These are phyloP conservation scores for Panicum miliaceum DNA, from an alignment of 176 grass and related monocot genomes.

Conservation along the genomic window DNA sequence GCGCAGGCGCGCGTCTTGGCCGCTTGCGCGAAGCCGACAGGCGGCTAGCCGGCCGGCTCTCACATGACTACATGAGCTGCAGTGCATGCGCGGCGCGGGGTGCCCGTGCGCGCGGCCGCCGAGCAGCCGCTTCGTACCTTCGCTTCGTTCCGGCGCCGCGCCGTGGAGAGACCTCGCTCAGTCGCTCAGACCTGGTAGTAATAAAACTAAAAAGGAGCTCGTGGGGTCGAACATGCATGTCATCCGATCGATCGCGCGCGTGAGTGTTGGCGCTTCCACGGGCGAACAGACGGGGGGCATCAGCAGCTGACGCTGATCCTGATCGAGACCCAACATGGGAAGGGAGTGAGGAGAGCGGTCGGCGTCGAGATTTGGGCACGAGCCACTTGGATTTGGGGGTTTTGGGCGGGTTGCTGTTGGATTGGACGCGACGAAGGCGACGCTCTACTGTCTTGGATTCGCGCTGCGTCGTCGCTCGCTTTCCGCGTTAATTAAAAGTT, in stretches of 20 bases:
- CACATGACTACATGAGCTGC: no score
- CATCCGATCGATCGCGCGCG: no score
- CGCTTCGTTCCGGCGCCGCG: no score
- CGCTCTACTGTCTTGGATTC: background rate
- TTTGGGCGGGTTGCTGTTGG: background rate
- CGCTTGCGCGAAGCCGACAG: background rate
- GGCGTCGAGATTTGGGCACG: background rate
- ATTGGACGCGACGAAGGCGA: background rate
- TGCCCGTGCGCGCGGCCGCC: no score
- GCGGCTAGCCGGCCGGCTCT: no score
- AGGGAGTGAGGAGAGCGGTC: background rate
- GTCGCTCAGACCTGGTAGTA: no score
- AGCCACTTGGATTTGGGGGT: background rate
- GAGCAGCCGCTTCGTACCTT: no score
- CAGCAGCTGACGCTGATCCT: background rate
- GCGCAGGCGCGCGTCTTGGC: background rate
- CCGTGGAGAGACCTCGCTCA: no score
- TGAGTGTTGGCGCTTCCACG: no score
- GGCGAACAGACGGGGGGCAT: background rate
- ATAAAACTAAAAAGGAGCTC: background rate
- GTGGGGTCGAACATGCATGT: background rate
- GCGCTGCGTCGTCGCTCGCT: background rate
- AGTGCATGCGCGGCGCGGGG: no score
- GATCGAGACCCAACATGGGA: constrained; percentile 7
- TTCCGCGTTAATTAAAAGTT: background rate